These are phyloP conservation scores for Fraxinus pennsylvanica DNA, from an alignment of 257 asterid genomes.

Conservation along the genomic window DNA sequence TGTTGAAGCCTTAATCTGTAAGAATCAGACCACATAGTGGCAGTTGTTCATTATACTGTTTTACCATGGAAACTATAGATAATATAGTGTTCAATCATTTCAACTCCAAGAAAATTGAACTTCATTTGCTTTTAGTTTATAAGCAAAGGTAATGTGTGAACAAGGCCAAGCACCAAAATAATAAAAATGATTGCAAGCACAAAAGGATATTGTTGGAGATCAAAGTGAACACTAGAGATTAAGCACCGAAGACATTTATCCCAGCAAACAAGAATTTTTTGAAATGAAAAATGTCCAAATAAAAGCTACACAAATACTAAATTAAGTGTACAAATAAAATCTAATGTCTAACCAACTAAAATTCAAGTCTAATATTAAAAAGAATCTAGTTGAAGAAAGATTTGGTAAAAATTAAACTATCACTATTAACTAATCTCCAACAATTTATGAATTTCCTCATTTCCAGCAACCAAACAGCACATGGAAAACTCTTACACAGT, in stretches of 20 bases:
- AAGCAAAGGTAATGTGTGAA: no score
- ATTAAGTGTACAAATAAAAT: not conserved
- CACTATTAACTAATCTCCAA: not conserved
- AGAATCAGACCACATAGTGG: no score
- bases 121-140: no score
- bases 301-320: not conserved
- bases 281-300: not conserved
- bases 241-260: not conserved
- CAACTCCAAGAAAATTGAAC: no score
- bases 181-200: no score
- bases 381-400: not conserved
- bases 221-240: no score
- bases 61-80: no score
- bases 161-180: no score
- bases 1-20: no score
- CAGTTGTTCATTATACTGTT: no score
- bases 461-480: not conserved
- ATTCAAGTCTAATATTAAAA: not conserved
- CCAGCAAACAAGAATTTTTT: not conserved
- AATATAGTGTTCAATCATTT: no score
- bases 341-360: not conserved
- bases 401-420: not conserved
- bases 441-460: not conserved
- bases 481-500: not conserved
- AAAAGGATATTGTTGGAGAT: no score